Conservation (phyloP, 139 green algal genomes). For the Coelastrella sp. region DNA sequence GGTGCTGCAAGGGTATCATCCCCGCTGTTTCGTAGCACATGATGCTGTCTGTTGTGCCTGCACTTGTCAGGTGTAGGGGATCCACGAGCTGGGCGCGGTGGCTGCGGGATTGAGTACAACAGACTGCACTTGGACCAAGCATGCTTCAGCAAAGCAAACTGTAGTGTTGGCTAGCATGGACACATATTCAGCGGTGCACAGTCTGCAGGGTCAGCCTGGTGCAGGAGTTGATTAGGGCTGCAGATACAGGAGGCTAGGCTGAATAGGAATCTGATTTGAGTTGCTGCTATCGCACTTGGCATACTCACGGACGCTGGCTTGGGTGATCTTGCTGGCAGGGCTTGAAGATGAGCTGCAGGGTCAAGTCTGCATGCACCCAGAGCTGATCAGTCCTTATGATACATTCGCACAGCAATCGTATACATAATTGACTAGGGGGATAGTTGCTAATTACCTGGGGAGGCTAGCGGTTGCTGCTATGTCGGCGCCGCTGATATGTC, state of each 20-base stretch:
- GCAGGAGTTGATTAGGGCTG: no score
- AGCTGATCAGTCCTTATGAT: neutral
- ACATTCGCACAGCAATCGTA: neutral
- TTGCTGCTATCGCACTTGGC: neutral
- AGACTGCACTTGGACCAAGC: no score
- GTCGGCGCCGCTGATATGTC: neutral
- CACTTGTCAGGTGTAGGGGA: neutral
- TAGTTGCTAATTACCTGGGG: neutral
- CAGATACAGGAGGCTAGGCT: neutral
- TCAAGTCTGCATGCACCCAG: neutral
- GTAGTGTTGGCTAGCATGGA: no score
- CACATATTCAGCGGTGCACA: no score
- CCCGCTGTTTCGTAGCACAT: neutral
- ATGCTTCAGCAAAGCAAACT: no score
- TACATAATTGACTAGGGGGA: no score
- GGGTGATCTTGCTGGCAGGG: conserved; percentile 10
- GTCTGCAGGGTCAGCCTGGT: no score
- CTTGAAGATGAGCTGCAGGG: conserved; percentile 9
- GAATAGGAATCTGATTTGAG: neutral
- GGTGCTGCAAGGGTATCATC: neutral
- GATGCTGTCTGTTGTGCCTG: conserved; percentile 9
- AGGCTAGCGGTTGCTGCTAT: neutral
- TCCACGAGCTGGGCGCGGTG: no score
- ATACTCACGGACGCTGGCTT: conserved; percentile 17
- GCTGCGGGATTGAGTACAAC: no score